These are phyloP conservation scores for Picochlorum sp. DNA, from an alignment of 139 green algal genomes.

Conservation along the genomic window DNA sequence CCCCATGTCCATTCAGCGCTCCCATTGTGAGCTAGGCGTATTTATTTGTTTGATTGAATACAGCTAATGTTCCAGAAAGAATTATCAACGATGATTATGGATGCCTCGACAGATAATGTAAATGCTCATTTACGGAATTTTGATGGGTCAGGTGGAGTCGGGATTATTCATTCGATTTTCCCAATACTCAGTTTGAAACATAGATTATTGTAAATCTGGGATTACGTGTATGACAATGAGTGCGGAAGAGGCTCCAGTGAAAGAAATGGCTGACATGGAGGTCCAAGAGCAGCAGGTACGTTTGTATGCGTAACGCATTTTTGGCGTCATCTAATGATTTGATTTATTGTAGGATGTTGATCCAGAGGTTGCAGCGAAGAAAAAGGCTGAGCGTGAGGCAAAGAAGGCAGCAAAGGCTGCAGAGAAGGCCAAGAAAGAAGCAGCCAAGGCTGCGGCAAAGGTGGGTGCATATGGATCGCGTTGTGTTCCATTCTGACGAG, in stretches of 20 bases:
- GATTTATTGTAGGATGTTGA: neutral
- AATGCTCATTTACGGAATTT: no score
- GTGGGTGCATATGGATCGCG: constrained; percentile 3
- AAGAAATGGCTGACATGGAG: constrained; percentile 1
- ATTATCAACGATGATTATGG: no score
- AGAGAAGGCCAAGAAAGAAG: constrained; percentile 55
- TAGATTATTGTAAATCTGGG: neutral
- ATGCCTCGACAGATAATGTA: no score
- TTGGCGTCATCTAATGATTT: neutral
- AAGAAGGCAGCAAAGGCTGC: constrained; percentile 48
- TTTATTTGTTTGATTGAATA: no score
- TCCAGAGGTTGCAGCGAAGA: constrained; percentile 5
- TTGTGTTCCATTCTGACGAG: constrained; percentile 4
- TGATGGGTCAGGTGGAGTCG: no score
- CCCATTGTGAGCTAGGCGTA: no score
- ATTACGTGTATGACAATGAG: neutral
- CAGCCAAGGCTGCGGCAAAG: constrained; percentile 34
- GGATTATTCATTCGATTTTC: no score
- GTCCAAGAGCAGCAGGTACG: neutral
- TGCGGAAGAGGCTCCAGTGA: constrained; percentile 6
- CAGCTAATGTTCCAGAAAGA: no score
- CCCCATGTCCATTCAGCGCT: no score
- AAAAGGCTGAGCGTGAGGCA: constrained; percentile 22
- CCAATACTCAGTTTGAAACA: no score
- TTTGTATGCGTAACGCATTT: neutral